Conservation (phyloP, 305 asterid species). For the Withania somnifera region DNA sequence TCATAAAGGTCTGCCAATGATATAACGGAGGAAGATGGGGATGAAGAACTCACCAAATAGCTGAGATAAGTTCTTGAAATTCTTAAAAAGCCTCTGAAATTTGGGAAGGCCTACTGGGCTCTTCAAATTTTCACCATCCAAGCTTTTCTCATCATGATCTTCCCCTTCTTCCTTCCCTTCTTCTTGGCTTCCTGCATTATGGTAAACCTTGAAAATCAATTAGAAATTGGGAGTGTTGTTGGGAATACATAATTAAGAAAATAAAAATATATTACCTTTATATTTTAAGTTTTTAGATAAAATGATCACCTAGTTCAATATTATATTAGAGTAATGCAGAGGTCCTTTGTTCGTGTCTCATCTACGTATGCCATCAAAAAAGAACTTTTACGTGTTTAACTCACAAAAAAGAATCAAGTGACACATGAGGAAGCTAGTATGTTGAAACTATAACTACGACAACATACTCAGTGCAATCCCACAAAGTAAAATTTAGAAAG, state of each 20-base stretch:
- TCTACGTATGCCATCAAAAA: accelerated
- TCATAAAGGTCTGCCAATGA: too few relatives aligned
- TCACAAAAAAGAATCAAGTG: background rate
- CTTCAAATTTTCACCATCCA: slow-evolving; percentile 36
- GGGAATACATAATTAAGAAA: background rate
- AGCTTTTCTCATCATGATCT: slow-evolving; percentile 33
- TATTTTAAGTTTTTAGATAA: background rate
- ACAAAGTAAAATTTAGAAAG: too few relatives aligned
- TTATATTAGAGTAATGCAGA: background rate
- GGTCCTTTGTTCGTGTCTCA: background rate
- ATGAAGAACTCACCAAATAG: slow-evolving; percentile 50
- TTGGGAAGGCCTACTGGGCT: slow-evolving; percentile 38
- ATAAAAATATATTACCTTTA: background rate
- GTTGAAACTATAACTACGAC: background rate
- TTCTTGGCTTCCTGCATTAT: slow-evolving; percentile 21
- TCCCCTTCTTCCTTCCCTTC: slow-evolving; percentile 30
- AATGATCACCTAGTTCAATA: accelerated
- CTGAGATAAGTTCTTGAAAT: slow-evolving; percentile 60
- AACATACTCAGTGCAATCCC: too few relatives aligned
- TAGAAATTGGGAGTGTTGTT: background rate
- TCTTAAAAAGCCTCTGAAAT: slow-evolving; percentile 60
- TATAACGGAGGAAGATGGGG: too few relatives aligned
- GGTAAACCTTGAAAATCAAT: background rate
- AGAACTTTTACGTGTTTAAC: background rate
- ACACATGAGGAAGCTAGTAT: background rate